phyloP scores from a whole-genome alignment of 2,329 filamentous ascomycete genomes.

The Colletotrichum tabaci region DNA sequence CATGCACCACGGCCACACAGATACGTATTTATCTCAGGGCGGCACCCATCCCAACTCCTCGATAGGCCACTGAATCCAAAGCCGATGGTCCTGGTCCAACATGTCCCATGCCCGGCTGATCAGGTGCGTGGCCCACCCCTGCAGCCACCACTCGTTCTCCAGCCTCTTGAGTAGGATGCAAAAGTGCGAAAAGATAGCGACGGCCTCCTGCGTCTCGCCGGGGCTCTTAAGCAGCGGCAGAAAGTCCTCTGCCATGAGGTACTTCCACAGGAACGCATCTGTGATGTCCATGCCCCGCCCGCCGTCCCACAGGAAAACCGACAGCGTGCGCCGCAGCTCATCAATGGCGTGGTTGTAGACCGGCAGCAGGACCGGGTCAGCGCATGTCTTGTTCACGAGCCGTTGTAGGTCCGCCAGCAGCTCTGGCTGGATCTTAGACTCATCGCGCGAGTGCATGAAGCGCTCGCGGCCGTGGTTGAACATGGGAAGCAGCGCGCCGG shows the following conservation, averaged over 20 bases:
- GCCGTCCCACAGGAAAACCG: slow-evolving; percentile 40
- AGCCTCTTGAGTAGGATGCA: slow-evolving; percentile 52
- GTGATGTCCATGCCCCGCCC: slow-evolving; percentile 51
- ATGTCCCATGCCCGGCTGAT: slow-evolving; percentile 50
- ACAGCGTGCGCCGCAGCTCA: slow-evolving; percentile 44
- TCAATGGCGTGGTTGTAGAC: slow-evolving; percentile 44
- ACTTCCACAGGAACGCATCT: slow-evolving; percentile 59
- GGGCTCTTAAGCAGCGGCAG: slow-evolving; percentile 51
- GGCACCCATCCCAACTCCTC: slow-evolving; percentile 46
- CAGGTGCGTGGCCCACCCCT: slow-evolving; percentile 54
- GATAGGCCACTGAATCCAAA: slow-evolving; percentile 52
- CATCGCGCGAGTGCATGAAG: slow-evolving; percentile 42
- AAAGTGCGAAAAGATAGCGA: slow-evolving; percentile 55
- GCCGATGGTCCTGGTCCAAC: slow-evolving; percentile 55
- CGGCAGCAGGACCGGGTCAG: slow-evolving; percentile 42
- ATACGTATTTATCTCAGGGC: slow-evolving; percentile 20
- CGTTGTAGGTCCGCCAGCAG: slow-evolving; percentile 45
- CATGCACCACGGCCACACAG: background rate
- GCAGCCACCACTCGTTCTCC: slow-evolving; percentile 55
- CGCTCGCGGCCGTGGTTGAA: slow-evolving; percentile 46
- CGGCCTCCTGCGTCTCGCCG: slow-evolving; percentile 48
- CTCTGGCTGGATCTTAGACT: slow-evolving; percentile 31
- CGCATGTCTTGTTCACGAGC: slow-evolving; percentile 43
- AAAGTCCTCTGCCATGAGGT: slow-evolving; percentile 53
- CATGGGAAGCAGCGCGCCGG: slow-evolving; percentile 42